Percentiles rank a stretch among this genome's conserved stretches.
These are phyloP conservation scores for Dactylellina drechsleri DNA, from an alignment of 2,329 filamentous ascomycete species.

Conservation along the genomic window DNA sequence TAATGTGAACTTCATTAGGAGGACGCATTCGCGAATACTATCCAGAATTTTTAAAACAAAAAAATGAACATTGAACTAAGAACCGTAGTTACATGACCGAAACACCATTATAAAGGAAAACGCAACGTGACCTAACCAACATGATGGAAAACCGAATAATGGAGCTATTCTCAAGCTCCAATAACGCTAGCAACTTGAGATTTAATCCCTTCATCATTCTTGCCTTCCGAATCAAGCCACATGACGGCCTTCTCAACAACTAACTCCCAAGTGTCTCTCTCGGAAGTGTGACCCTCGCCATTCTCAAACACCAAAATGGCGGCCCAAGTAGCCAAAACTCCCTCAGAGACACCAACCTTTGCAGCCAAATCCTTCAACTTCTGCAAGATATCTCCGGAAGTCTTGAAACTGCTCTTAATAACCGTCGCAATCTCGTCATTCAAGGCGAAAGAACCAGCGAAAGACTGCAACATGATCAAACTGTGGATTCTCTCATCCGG, in stretches of 20 bases:
- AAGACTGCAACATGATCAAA: constrained; percentile 50
- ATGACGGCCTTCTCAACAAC: constrained; percentile 50
- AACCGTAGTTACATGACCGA: too few relatives aligned
- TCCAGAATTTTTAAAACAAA: too few relatives aligned
- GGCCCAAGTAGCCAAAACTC: constrained; percentile 44
- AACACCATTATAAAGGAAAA: too few relatives aligned
- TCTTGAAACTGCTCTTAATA: constrained; percentile 36
- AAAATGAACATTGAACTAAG: too few relatives aligned
- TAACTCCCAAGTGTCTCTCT: constrained; percentile 53
- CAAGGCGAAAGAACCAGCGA: constrained; percentile 32
- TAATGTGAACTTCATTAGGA: too few relatives aligned
- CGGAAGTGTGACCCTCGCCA: constrained; percentile 40
- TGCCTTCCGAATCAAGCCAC: constrained; percentile 45
- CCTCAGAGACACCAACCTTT: constrained; percentile 29
- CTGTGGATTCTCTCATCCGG: constrained; percentile 44
- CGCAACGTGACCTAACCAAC: too few relatives aligned
- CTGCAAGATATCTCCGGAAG: constrained; percentile 15
- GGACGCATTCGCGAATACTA: too few relatives aligned
- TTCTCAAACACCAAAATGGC: constrained; percentile 37
- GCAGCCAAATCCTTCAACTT: constrained; percentile 39
- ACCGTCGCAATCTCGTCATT: constrained; percentile 10
- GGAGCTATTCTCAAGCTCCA: background rate
- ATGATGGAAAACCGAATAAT: too few relatives aligned
- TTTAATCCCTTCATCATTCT: constrained; percentile 30
- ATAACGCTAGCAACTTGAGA: constrained; percentile 19